Conservation (phyloP, 176 grass and related monocot species). For the Bolboschoenus planiculmis region DNA sequence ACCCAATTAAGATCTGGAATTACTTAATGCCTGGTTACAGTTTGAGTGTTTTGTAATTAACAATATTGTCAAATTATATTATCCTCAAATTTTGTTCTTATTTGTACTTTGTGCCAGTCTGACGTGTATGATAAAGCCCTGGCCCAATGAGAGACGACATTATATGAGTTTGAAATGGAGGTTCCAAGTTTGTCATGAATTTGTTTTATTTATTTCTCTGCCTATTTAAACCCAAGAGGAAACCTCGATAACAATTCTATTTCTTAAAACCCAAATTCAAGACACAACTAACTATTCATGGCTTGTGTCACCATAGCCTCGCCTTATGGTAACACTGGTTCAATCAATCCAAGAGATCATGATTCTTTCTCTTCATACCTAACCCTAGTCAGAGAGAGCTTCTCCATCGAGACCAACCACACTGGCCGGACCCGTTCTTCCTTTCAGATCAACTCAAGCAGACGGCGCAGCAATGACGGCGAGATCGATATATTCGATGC, state of each 20-base stretch:
- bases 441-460: slow-evolving; percentile 12
- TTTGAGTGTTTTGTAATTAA: background rate
- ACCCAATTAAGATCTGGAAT: background rate
- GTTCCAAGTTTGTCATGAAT: background rate
- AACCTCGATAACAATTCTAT: background rate
- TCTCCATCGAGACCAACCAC: background rate
- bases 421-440: background rate
- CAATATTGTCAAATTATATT: background rate
- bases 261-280: background rate
- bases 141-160: background rate
- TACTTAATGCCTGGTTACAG: background rate
- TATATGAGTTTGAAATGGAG: background rate
- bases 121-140: background rate
- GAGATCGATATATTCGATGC: slow-evolving; percentile 75
- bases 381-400: slow-evolving; percentile 17
- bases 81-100: background rate
- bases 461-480: slow-evolving; percentile 36
- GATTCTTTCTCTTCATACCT: slow-evolving; percentile 37
- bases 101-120: background rate
- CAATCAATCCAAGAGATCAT: slow-evolving; percentile 25
- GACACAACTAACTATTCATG: background rate
- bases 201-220: background rate
- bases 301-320: slow-evolving; percentile 9
- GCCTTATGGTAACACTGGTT: slow-evolving; percentile 6
- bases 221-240: slow-evolving; percentile 22